Conservation (phyloP, 2,329 filamentous ascomycete species). For the Zasmidium cellare region DNA sequence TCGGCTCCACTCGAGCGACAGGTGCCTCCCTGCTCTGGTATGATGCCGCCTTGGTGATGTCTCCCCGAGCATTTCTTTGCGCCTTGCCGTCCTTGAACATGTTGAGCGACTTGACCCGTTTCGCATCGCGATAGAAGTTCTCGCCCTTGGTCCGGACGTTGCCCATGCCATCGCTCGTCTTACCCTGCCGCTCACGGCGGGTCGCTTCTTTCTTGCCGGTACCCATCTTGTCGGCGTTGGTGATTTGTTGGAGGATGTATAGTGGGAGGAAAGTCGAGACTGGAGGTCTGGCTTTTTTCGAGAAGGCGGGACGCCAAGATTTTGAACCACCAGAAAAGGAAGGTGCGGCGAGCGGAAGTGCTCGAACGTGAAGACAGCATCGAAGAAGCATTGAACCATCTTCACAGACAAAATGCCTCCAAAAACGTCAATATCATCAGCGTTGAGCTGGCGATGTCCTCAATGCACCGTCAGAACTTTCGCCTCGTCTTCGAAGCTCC, state of each 20-base stretch:
- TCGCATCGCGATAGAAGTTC: slow-evolving; percentile 90
- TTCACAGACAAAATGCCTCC: slow-evolving; percentile 39
- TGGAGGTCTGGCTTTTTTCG: background rate
- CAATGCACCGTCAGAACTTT: slow-evolving; percentile 42
- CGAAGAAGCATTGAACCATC: background rate
- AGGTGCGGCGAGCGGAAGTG: slow-evolving; percentile 1
- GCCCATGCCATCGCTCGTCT: slow-evolving; percentile 79
- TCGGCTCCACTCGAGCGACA: slow-evolving; percentile 85
- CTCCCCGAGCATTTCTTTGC: slow-evolving; percentile 76
- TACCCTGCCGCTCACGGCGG: slow-evolving; percentile 82
- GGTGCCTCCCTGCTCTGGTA: slow-evolving; percentile 83
- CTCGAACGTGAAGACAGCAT: background rate
- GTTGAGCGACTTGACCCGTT: slow-evolving; percentile 85
- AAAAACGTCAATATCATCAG: slow-evolving; percentile 34
- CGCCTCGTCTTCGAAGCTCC: slow-evolving; percentile 45
- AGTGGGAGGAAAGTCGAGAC: slow-evolving; percentile 11
- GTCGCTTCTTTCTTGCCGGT: slow-evolving; percentile 86
- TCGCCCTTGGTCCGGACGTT: slow-evolving; percentile 95
- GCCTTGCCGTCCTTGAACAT: slow-evolving; percentile 88
- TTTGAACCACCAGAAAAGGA: background rate
- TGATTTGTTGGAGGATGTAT: background rate
- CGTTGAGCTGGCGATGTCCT: slow-evolving; percentile 36
- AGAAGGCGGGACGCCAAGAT: slow-evolving; percentile 8
- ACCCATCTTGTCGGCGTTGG: slow-evolving; percentile 62
- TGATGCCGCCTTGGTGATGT: slow-evolving; percentile 79